Evolutionary conservation across 371 early-diverging fungal genomes (phyloP), one percentile per base, ranked within the genome.

Genomic region (Mortierella polycephala): DNA sequence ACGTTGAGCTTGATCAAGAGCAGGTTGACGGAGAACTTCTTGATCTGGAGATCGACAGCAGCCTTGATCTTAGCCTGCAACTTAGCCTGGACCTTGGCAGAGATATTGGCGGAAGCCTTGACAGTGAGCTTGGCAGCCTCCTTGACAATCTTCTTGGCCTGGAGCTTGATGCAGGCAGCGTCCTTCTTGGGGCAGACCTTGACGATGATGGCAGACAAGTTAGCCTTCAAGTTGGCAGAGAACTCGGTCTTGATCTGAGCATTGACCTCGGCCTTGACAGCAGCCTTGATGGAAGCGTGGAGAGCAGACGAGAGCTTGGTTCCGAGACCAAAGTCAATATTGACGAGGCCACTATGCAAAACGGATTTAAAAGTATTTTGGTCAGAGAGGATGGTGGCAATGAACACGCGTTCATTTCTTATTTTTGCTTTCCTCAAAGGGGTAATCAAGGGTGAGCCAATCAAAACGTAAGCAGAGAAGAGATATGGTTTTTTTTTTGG

Each of bases 151-250:
- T 55, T 56, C 69, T 73, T 66, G 73, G 73, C 62, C 56, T 79
- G 69, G 40, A 50, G 10, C 23, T 64, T 60, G 57, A 79, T 79
- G 73, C 70, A 79, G 57, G 62, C 67, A 37, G 65, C 65, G 13
- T 79, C 79, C 62, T 72, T 57, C 10, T 69, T 66, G 73, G 73
- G 73, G 79, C 79, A 79, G 21, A 39, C 46, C 73, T 79, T 72
- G 67, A 51, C 41, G 52, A 79, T 79, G 67, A 73, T 63, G 47
- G 57, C 59, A 21, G 16, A 59, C 45, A 79, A 59, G 67, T 79
- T 69, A 21, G 54, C 73, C 58, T 73, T 64, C 56, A 79, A 56
- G 64, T 49, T 59, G 44, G 55, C 50, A 21, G 69, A 66, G 67
- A 79, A 79, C 63, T 73, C 67, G 54, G 69, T 20, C 72, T 77